Percentiles rank a stretch among this genome's conserved stretches.
phyloP scores from a whole-genome alignment of 129 eudicot species.

The Pittosporum tobira region DNA sequence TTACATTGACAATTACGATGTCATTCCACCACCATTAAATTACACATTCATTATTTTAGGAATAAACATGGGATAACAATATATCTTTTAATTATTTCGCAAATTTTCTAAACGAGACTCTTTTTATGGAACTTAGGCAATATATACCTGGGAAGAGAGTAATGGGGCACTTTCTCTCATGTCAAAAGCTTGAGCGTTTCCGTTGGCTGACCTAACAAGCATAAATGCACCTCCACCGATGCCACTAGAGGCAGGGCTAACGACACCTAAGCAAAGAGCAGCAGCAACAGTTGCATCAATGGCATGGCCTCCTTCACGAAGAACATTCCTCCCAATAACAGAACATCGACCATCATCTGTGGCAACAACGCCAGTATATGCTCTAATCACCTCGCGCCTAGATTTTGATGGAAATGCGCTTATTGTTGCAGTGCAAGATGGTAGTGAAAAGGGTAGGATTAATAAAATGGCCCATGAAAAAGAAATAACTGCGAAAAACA shows the following conservation, averaged over 20 bases:
- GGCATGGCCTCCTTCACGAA: constrained; percentile 52
- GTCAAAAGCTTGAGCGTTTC: constrained; percentile 31
- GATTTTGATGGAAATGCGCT: background rate
- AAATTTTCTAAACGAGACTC: no score
- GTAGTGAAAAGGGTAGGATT: background rate
- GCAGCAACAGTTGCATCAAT: constrained; percentile 65
- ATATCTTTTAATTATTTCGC: no score
- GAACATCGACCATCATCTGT: constrained; percentile 52
- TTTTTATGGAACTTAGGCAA: no score
- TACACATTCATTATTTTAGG: no score
- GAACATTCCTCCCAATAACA: constrained; percentile 36
- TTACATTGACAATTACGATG: no score
- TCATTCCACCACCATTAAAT: no score
- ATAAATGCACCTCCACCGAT: constrained; percentile 66
- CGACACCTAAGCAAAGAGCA: constrained; percentile 56
- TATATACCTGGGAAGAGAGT: constrained; percentile 46
- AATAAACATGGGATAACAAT: no score
- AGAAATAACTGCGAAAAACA: constrained; percentile 7
- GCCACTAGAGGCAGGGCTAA: constrained; percentile 60
- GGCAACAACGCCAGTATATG: constrained; percentile 36
- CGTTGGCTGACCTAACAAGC: constrained; percentile 38
- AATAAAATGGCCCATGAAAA: background rate
- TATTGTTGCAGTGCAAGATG: background rate
- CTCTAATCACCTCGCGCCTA: constrained; percentile 22
- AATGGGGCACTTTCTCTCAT: constrained; percentile 61